phyloP scores from a whole-genome alignment of 1,284 basidiomycete genomes.

The Inonotus obliquus region DNA sequence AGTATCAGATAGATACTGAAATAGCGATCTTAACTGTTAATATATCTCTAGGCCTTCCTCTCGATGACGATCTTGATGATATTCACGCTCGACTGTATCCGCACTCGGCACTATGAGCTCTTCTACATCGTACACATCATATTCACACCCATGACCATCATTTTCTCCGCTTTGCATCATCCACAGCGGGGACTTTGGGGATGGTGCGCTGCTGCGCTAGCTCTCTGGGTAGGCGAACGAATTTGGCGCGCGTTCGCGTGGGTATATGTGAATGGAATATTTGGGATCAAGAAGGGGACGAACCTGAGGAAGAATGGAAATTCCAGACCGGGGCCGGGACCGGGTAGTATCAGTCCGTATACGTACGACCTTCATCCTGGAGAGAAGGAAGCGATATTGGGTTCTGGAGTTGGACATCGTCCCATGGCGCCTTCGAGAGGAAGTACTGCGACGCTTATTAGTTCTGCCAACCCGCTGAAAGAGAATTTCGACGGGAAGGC shows the following conservation, averaged over 20 bases:
- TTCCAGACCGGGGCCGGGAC: no score
- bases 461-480: not conserved
- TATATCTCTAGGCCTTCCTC: conserved; percentile 53
- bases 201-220: conserved; percentile 69
- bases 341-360: conserved; percentile 8
- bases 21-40: not conserved
- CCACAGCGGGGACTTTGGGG: conserved; percentile 58
- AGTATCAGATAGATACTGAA: conserved; percentile 26
- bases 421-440: not conserved
- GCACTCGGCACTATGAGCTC: conserved; percentile 66
- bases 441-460: conserved; percentile 5
- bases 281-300: conserved; percentile 19
- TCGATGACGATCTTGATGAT: conserved; percentile 65
- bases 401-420: not conserved
- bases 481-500: not conserved
- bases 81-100: conserved; percentile 58
- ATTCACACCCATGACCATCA: conserved; percentile 58
- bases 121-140: conserved; percentile 75
- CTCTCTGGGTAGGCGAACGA: conserved; percentile 65
- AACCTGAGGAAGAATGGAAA: not conserved
- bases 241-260: conserved; percentile 56
- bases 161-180: conserved; percentile 64
- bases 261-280: conserved; percentile 59
- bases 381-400: not conserved
- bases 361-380: not conserved